Evolutionary conservation across 768 basidiomycete species (phyloP).

Genomic region (Auricularia auricula-judae): DNA sequence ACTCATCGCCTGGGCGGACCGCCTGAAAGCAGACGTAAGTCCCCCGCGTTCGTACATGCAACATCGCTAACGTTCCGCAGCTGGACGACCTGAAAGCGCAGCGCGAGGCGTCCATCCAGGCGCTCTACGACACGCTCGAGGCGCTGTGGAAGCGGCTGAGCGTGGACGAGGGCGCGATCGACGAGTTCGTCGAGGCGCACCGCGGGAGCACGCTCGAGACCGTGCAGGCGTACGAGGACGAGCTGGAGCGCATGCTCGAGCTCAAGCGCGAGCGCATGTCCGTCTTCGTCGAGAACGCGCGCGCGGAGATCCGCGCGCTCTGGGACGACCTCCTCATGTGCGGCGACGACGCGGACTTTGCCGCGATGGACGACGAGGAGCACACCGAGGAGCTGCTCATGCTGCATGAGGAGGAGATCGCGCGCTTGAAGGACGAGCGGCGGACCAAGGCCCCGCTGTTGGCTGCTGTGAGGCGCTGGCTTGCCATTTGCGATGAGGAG

Average conservation of each 20-base stretch:
- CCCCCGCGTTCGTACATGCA: neutral
- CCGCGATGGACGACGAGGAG: conserved; percentile 75
- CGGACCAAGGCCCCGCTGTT: conserved; percentile 67
- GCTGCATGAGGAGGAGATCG: conserved; percentile 79
- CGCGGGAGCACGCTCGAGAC: conserved; percentile 72
- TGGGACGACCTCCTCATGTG: conserved; percentile 85
- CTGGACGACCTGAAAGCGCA: conserved; percentile 64
- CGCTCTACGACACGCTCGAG: conserved; percentile 89
- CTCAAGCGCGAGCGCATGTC: conserved; percentile 82
- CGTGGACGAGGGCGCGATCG: conserved; percentile 68
- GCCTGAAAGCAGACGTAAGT: conserved; percentile 32
- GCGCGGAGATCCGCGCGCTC: conserved; percentile 66
- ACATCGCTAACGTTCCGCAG: conserved; percentile 6
- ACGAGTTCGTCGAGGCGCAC: conserved; percentile 80
- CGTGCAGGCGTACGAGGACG: conserved; percentile 76
- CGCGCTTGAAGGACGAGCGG: conserved; percentile 72
- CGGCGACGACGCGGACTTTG: conserved; percentile 74
- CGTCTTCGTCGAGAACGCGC: conserved; percentile 69
- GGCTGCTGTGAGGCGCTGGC: conserved; percentile 72
- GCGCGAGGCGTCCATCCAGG: conserved; percentile 78
- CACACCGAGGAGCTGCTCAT: conserved; percentile 79
- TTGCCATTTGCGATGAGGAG: conserved; percentile 83
- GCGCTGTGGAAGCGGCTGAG: conserved; percentile 83
- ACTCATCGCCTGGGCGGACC: conserved; percentile 62
- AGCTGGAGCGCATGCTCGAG: conserved; percentile 82